Evolutionary conservation across 2,329 filamentous ascomycete genomes (phyloP).

Genomic region (Trichothecium roseum): DNA sequence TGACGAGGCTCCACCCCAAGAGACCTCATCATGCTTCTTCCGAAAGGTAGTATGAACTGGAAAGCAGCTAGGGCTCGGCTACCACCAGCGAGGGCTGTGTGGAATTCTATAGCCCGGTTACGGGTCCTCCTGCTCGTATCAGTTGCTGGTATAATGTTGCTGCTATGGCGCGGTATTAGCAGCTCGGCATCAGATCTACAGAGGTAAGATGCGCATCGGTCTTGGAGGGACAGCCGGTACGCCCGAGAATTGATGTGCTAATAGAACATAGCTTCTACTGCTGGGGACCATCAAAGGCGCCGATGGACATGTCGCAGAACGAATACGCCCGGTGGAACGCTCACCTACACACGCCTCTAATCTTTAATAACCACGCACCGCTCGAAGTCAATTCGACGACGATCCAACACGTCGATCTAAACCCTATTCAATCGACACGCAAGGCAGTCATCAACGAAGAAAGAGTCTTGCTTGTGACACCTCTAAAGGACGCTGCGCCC

Average conservation of each 20-base stretch:
- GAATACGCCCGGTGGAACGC: slow-evolving; percentile 84
- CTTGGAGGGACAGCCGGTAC: slow-evolving; percentile 1
- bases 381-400: slow-evolving; percentile 72
- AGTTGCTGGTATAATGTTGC: slow-evolving; percentile 57
- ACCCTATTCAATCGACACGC: slow-evolving; percentile 69
- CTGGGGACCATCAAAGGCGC: slow-evolving; percentile 90
- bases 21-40: slow-evolving; percentile 64
- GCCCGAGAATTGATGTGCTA: neutral
- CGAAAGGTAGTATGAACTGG: slow-evolving; percentile 85
- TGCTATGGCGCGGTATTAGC: slow-evolving; percentile 82
- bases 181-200: slow-evolving; percentile 79
- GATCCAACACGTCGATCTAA: slow-evolving; percentile 75
- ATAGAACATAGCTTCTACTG: slow-evolving; percentile 70
- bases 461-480: slow-evolving; percentile 82
- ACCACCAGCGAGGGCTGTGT: slow-evolving; percentile 64
- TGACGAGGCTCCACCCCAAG: slow-evolving; percentile 4
- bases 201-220: slow-evolving; percentile 47
- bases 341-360: slow-evolving; percentile 82
- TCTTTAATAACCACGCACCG: slow-evolving; percentile 91
- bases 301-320: slow-evolving; percentile 88
- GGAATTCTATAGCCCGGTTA: slow-evolving; percentile 62
- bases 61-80: slow-evolving; percentile 75
- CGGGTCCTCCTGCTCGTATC: slow-evolving; percentile 68
- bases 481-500: slow-evolving; percentile 76
- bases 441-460: slow-evolving; percentile 75